These are phyloP conservation scores for Candida tammaniensis DNA, from an alignment of 805 yeast species.

Conservation along the genomic window DNA sequence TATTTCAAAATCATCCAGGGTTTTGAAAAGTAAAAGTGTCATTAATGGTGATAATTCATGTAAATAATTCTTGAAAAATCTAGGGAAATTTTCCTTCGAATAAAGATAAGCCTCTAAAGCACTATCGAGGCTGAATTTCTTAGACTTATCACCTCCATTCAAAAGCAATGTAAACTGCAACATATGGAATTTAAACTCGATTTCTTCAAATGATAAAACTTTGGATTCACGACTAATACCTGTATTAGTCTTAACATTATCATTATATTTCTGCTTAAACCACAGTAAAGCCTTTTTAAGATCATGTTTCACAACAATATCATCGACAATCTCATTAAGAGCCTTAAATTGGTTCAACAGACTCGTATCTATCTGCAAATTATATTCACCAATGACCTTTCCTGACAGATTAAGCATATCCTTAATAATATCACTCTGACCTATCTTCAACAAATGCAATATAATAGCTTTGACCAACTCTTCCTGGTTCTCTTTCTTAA, in stretches of 20 bases:
- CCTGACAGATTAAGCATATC: conserved; percentile 21
- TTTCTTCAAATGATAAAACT: conserved; percentile 13
- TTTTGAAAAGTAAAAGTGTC: conserved; percentile 23
- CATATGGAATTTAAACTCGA: conserved; percentile 42
- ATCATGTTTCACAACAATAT: conserved; percentile 30
- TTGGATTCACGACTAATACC: neutral
- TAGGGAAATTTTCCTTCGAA: conserved; percentile 34
- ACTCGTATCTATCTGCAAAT: conserved; percentile 19
- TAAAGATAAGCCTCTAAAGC: conserved; percentile 35
- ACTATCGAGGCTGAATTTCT: conserved; percentile 18
- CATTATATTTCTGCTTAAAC: conserved; percentile 26
- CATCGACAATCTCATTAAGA: conserved; percentile 33
- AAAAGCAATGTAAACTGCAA: conserved; percentile 34
- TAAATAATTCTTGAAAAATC: conserved; percentile 28
- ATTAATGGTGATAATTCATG: conserved; percentile 35
- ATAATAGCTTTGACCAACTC: conserved; percentile 36
- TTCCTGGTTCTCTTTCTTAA: conserved; percentile 23
- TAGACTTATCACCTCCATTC: conserved; percentile 13
- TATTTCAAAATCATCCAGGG: conserved; percentile 3
- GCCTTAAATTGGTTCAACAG: conserved; percentile 25
- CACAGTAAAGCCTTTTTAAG: conserved; percentile 29
- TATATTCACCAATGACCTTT: conserved; percentile 8
- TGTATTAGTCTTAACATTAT: conserved; percentile 5
- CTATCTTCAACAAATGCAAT: conserved; percentile 37
- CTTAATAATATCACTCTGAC: conserved; percentile 35